Evolutionary conservation across 441 rosid species (phyloP), one percentile per base, ranked within the genome.

Genomic region (Biscutella auriculata): DNA sequence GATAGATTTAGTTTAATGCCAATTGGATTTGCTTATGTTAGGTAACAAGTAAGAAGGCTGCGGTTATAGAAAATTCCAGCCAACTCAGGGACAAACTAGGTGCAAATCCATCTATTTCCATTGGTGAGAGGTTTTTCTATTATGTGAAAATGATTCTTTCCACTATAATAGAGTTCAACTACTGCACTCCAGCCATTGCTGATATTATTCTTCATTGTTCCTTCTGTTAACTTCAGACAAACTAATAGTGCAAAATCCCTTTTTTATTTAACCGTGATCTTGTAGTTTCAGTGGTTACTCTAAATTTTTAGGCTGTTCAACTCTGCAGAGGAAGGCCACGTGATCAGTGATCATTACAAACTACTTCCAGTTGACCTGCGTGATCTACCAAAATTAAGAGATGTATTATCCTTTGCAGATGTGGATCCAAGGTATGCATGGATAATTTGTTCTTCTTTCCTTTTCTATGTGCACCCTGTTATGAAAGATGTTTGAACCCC

Each of bases 1-100:
- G 23, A 12, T 17, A 10, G 36, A 21, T 33, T 27, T 19, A 47
- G 12, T 64, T 57, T 48, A 16, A 26, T 55, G 28, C 61, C 37
- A 40, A 33, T 5, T 65, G 35, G 29, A 13, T 60, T 45, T 57
- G 32, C 6, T 56, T 54, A 63, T 48, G 42, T 57, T 59, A 88
- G 98, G 97, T 93, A 23, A 84, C 98, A 39, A 65, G 88, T 50
- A 88, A 82, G 74, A 93, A 93, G 85, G 85, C 95, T 53, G 78
- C 91, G 56, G 63, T 87, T 19, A 82, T 89, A 47, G 82, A 83
- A 71, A 72, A 76, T 60, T 70, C 63, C 71, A 62, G 76, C 65
- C 88, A 77, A 59, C 68, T 93, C 73, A 81, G 82, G 69, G 86
- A 83, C 45, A 93, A 81, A 76, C 65, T 93, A 45, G 87, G 95